Conservation (phyloP, 139 green algal genomes). For the Ulvella scutata region DNA sequence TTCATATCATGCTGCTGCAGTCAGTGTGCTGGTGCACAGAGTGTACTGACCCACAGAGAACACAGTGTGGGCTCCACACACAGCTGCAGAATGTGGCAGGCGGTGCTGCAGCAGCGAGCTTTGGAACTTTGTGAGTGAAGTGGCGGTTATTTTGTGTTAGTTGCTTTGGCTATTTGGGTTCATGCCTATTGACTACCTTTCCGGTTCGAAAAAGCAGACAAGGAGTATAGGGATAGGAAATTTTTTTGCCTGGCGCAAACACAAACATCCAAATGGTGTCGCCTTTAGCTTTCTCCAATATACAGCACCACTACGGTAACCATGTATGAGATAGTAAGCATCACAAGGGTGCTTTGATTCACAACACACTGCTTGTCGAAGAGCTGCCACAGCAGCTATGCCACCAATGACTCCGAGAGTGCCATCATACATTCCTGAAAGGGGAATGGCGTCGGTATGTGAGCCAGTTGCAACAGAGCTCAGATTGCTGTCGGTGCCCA, state of each 20-base stretch:
- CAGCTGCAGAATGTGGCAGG: not conserved
- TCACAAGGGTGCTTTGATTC: not conserved
- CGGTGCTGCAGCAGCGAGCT: not conserved
- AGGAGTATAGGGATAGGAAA: no score
- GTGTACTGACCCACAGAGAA: not conserved
- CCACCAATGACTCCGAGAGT: conserved; percentile 80
- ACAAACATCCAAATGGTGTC: no score
- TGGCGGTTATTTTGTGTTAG: no score
- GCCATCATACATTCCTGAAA: conserved; percentile 81
- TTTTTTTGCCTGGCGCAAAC: no score
- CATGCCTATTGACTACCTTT: no score
- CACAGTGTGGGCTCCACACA: not conserved
- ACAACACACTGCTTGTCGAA: conserved; percentile 38
- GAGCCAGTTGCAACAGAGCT: conserved; percentile 63
- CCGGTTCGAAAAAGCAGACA: no score
- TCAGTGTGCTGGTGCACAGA: not conserved
- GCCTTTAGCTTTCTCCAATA: no score
- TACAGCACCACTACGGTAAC: not conserved
- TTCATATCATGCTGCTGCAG: not conserved
- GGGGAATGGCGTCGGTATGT: conserved; percentile 86
- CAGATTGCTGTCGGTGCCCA: conserved; percentile 27
- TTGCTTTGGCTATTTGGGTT: no score
- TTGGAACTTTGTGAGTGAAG: not conserved
- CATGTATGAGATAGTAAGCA: not conserved
- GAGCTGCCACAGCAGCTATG: conserved; percentile 64